Evolutionary conservation across 2,329 filamentous ascomycete species (phyloP), one percentile per base, ranked within the genome.

Genomic region (Alternaria brassicae): DNA sequence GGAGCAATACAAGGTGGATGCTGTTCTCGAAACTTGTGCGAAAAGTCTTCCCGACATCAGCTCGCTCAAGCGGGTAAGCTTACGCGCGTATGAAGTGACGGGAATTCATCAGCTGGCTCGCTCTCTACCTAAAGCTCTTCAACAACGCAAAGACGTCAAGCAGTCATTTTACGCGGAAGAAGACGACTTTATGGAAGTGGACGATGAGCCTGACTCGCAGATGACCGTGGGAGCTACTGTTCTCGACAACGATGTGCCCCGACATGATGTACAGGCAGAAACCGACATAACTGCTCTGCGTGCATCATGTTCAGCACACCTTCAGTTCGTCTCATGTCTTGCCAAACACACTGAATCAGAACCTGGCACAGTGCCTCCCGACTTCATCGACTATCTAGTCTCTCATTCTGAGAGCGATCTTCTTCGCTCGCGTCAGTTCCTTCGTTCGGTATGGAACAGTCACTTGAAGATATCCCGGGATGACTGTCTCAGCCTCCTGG

Each of bases 161-260:
- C 69, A 75, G 23, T 77, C 76, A 1, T 74, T 75, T 39, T 68
- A 73, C 44, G 63, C 62, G 8, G 72, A 74, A 53, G 71, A 80
- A 4, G 77, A 81, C 9, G 86, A 89, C 64, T 72, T 82, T 6
- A 89, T 91, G 87, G 88, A 91, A 55, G 70, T 92, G 5, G 90
- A 92, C 67, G 82, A 84, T 32, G 82, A 85, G 12, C 88, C 89
- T 54, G 85, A 86, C 39, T 87, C 87, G 0, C 86, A 89, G 64
- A 80, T 80, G 52, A 88, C 83, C 61, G 81, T 81, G 23, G 78
- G 79, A 15, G 60, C 72, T 1, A 73, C 79, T 28, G 79, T 77
- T 30, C 44, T 65, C 40, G 65, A 75, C 37, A 58, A 64, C 1
- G 67, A 76, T 19, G 71, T 83, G 15, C 71, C 87, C 40, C 81